Conservation (phyloP, 176 grass and related monocot species). For the Oryza coarctata region DNA sequence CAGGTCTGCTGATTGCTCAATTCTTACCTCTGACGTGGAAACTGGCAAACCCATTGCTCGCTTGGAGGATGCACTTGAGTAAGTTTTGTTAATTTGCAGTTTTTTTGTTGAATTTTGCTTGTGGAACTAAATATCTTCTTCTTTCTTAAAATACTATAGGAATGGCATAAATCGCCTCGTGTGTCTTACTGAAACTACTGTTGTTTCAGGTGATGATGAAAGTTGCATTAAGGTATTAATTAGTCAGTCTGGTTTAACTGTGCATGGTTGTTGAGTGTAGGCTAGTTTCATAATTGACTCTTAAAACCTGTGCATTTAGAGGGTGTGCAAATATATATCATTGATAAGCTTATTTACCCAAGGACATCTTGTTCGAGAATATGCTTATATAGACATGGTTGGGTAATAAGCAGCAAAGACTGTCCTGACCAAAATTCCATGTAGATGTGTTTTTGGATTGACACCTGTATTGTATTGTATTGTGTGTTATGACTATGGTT, state of each 20-base stretch:
- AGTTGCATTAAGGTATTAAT: constrained; percentile 85
- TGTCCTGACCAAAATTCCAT: not conserved
- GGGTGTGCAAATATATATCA: not conserved
- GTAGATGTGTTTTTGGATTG: not conserved
- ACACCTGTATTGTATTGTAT: not conserved
- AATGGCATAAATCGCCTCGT: constrained; percentile 73
- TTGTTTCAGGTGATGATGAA: constrained; percentile 92
- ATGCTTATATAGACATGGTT: not conserved
- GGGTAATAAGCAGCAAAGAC: not conserved
- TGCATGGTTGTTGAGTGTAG: constrained; percentile 8
- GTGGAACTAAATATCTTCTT: constrained; percentile 14
- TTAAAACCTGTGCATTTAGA: not conserved
- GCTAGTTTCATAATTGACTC: not conserved
- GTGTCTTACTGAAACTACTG: constrained; percentile 77
- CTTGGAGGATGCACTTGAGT: constrained; percentile 76
- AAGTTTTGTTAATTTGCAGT: constrained; percentile 8
- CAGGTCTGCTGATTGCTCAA: constrained; percentile 76
- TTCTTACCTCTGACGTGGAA: constrained; percentile 75
- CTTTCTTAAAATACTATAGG: constrained; percentile 44
- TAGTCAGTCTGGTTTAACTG: not conserved
- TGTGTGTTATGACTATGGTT: not conserved
- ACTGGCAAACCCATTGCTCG: constrained; percentile 70
- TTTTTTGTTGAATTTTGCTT: not conserved
- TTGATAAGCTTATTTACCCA: not conserved
- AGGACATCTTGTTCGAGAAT: not conserved